These are phyloP conservation scores for Amoeboaphelidium occidentale DNA, from an alignment of 371 early-diverging fungal genomes.

Conservation along the genomic window DNA sequence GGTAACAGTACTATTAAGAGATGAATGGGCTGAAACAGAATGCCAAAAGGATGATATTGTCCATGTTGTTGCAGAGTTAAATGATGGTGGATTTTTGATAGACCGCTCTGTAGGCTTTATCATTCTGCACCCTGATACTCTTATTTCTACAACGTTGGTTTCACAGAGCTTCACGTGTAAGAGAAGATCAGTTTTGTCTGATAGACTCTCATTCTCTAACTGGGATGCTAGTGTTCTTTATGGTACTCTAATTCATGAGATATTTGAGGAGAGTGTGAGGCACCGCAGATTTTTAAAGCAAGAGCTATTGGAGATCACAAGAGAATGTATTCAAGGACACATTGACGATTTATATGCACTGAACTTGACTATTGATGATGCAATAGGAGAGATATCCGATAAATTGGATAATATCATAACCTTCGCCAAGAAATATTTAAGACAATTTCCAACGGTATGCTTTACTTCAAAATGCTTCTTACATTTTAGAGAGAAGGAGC, in stretches of 20 bases:
- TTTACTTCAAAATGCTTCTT: not conserved
- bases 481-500: not conserved
- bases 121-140: slow-evolving; percentile 49
- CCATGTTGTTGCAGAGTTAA: slow-evolving; percentile 15
- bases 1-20: not conserved
- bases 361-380: slow-evolving; percentile 33
- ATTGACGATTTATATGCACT: slow-evolving; percentile 25
- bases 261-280: slow-evolving; percentile 35
- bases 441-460: slow-evolving; percentile 12
- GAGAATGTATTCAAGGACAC: slow-evolving; percentile 13
- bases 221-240: slow-evolving; percentile 31
- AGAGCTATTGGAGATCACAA: slow-evolving; percentile 30
- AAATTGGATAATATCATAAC: slow-evolving; percentile 18
- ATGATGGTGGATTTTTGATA: slow-evolving; percentile 5
- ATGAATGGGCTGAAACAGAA: not conserved
- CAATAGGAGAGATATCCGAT: slow-evolving; percentile 20
- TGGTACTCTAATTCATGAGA: slow-evolving; percentile 53
- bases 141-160: slow-evolving; percentile 46
- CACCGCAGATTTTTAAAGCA: too few relatives aligned
- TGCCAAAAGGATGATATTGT: slow-evolving; percentile 18
- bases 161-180: slow-evolving; percentile 45
- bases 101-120: slow-evolving; percentile 26
- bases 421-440: slow-evolving; percentile 19
- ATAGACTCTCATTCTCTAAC: slow-evolving; percentile 24
- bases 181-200: slow-evolving; percentile 44